Evolutionary conservation across 371 early-diverging fungal species (phyloP), one percentile per base, ranked within the genome.

Genomic region (Cokeromyces recurvatus): DNA sequence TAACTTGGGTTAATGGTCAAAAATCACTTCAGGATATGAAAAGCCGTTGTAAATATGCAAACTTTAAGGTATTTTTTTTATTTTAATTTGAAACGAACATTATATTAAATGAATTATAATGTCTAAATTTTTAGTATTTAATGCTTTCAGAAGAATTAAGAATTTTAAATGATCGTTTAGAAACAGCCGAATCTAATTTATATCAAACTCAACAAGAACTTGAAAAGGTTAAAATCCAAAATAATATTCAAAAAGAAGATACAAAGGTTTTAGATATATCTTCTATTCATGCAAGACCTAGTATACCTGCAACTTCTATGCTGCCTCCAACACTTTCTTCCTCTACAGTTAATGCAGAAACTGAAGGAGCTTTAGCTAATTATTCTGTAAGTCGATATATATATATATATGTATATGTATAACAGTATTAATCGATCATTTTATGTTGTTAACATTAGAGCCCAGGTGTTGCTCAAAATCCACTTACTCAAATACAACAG

Each of bases 401-500:
- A n/a, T n/a, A 20, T 43, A 39, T 29, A 15, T 29, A 25, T 31
- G 38, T 38, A 20, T 8, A 20, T 17, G 8, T 41, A 29, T 7
- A 23, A 15, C 2, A 14, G 6, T 16, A 38, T 16, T 0, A n/a
- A n/a, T n/a, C n/a, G n/a, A n/a, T n/a, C n/a, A n/a, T n/a, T n/a
- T n/a, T n/a, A n/a, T n/a, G n/a, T n/a, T n/a, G n/a, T n/a, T n/a
- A n/a, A n/a, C n/a, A n/a, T n/a, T n/a, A n/a, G n/a, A n/a, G n/a
- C n/a, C n/a, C n/a, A n/a, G n/a, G n/a, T n/a, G n/a, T n/a, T n/a
- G n/a, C n/a, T n/a, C n/a, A n/a, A n/a, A n/a, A 61, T n/a, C 62
- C 61, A 21, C 16, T 57, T 1, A 43, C 56, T 25, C 57, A 44
- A 22, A 43, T 48, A 1, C 63, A 67, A 19, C 63, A 63, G 27